Evolutionary conservation across 495 filamentous ascomycete species (phyloP), one percentile per base, ranked within the genome.

Genomic region (Xylaria venustula): DNA sequence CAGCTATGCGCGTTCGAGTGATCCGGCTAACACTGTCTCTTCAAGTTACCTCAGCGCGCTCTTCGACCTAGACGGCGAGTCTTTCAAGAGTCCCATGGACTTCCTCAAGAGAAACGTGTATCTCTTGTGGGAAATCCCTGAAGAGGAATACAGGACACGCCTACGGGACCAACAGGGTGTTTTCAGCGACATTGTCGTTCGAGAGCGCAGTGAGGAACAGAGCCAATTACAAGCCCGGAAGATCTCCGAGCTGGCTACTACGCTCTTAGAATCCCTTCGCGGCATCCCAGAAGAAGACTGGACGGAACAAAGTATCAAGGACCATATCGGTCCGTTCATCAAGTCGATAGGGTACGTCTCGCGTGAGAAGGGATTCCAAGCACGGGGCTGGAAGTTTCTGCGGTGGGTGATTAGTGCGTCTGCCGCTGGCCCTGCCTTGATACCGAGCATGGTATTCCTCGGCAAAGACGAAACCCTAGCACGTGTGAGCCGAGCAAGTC

Each of bases 331-430:
- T 20, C 52, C 55, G 11, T 51, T 61, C 44, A 48, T 63, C 30
- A 49, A 48, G 26, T 67, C 40, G 12, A 44, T 62, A 44, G 52
- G 32, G 26, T 48, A 54, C 1, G 42, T 47, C 25, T 20, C 53
- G 14, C 28, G 65, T 45, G 37, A 45, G 11, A 42, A 58, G 26
- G 25, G 49, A 62, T 71, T 72, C 46, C 64, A 60, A 14, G 37
- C 78, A 6, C 81, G 69, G 52, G 70, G 76, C 7, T 77, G 86
- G 64, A 74, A 79, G 42, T 83, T 88, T 60, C 72, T 92, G 54
- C 83, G 91, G 48, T 89, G 90, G 85, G 86, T 86, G 0, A 50
- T 93, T 30, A 69, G 78, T 0, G 88, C 75, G 17, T 82, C 81
- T 8, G 73, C 75, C 9, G 73, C 81, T 3, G 91, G 91, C 0